These are phyloP conservation scores for Hura crepitans DNA, from an alignment of 441 rosid species.

Conservation along the genomic window DNA sequence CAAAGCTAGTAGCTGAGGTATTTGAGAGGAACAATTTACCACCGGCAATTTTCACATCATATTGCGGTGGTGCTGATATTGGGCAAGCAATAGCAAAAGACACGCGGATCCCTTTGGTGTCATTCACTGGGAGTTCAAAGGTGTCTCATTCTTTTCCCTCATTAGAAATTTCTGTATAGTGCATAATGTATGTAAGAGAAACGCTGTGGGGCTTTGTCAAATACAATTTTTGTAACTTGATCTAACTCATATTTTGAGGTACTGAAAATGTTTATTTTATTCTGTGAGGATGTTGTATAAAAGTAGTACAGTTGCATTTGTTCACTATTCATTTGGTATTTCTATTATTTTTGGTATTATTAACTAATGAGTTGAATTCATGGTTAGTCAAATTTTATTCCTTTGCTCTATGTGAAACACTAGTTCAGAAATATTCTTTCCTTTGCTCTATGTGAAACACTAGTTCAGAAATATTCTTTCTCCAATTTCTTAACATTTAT, in stretches of 20 bases:
- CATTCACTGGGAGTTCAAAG: conserved; percentile 95
- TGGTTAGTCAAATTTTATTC: neutral
- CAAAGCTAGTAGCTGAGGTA: conserved; percentile 77
- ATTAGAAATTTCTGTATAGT: neutral
- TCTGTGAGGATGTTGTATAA: neutral
- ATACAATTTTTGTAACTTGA: neutral
- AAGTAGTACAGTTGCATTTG: neutral
- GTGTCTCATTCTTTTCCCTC: conserved; percentile 32
- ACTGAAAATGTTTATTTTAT: neutral
- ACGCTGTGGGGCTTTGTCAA: neutral
- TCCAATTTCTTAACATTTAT: neutral
- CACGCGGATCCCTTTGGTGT: conserved; percentile 68
- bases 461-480: neutral
- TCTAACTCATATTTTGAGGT: neutral
- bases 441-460: neutral
- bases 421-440: neutral
- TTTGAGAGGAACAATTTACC: conserved; percentile 85
- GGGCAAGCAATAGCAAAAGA: conserved; percentile 90
- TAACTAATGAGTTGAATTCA: neutral
- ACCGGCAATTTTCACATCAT: conserved; percentile 86
- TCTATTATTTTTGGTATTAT: neutral
- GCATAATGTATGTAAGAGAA: neutral
- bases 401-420: neutral
- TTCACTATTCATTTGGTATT: neutral
- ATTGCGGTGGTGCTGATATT: conserved; percentile 91